Base-by-base conservation (phyloP, 495 filamentous ascomycete species). In the Cercophora newfieldiana region DNA sequence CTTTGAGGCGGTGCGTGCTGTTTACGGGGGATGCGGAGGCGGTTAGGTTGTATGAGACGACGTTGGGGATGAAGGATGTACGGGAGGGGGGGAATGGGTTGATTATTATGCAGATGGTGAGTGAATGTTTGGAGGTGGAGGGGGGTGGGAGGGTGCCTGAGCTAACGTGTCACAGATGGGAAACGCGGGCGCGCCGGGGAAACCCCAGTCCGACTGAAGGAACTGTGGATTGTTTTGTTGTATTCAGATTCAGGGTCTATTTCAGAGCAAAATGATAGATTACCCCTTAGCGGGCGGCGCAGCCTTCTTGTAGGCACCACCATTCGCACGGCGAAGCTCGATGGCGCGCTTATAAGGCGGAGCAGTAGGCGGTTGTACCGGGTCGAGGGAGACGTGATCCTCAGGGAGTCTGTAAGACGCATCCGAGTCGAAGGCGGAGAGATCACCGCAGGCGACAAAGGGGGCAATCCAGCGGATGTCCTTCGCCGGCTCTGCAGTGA, bases 331-430 rank as follows among this genome's bases (percentile, higher is more conserved):
- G 69, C 92, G 85, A 79, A 96, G 78, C 74, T 99, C 95, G 64
- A 99, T 80, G 3, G 96, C 95, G 18, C 87, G 85, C 74, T 93
- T 93, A 67, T 99, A 99, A 0, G 95, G 96, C 1, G 95, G 95
- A 7, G 96, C 96, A 10, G 93, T 98, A 6, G 95, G 95, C 6
- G 94, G 94, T 67, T 97, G 95, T n/a, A 99, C 85, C 0, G 95
- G 95, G 74, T 97, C 94, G 31, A 97, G 86, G 60, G 87, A 92
- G 48, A 91, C 85, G 69, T 93, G 85, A 59, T 83, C 82, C 12
- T 84, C 82, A 1, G 95, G 93, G 10, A 99, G 81, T 66, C 89
- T 84, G 78, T 97, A 97, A 1, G 92, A 91, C 21, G 95, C 95
- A 82, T 99, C 95, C 0, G 94, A 90, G 76, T 99, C 95, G 80